Evolutionary conservation across 2,329 filamentous ascomycete genomes (phyloP), one percentile per base, ranked within the genome.

Genomic region (Corniculantispora saksenae): DNA sequence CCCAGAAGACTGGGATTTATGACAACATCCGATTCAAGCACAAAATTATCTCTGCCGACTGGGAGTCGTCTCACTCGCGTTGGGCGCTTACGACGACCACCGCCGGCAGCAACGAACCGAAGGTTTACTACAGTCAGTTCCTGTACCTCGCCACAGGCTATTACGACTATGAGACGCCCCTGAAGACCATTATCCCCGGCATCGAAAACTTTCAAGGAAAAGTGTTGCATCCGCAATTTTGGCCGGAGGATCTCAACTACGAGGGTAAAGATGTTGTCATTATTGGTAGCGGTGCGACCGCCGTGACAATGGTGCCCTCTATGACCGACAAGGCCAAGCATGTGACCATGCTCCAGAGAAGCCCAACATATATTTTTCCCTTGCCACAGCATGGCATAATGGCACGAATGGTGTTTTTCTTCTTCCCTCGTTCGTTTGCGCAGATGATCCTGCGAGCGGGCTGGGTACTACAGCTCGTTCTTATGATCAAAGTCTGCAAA

Each of bases 281-380:
- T 65, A 86, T 95, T 66, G 92, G 92, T 17, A 90, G 86, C n/a
- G 93, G 93, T 8, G 92, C 92, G 2, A 96, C 93, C 0, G 90
- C 92, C 8, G 79, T 94, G 56, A 95, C 92, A 0, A 82, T 97
- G 1, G 76, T 96, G 3, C 93, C 92, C 0, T 85, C 83, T 54
- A 77, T 96, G 51, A 86, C 88, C 0, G 79, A 90, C 53, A 92
- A 96, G 77, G 6, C 32, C 32, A 6, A 6, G 10, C 32, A 32
- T 32, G 10, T 32, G 32, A 32, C 32, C 10, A 32, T 32, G 32
- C 32, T 32, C 10, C 32, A 10, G 5, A 32, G 32, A 32, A 32
- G 32, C 32, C 32, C 32, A 10, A 32, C 32, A 32, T 32, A 32
- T 10, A 32, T 32, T 6, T 87, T 92, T 32, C 32, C 32, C 10